Conservation (phyloP, 306 rosid species). For the Betula pendula region DNA sequence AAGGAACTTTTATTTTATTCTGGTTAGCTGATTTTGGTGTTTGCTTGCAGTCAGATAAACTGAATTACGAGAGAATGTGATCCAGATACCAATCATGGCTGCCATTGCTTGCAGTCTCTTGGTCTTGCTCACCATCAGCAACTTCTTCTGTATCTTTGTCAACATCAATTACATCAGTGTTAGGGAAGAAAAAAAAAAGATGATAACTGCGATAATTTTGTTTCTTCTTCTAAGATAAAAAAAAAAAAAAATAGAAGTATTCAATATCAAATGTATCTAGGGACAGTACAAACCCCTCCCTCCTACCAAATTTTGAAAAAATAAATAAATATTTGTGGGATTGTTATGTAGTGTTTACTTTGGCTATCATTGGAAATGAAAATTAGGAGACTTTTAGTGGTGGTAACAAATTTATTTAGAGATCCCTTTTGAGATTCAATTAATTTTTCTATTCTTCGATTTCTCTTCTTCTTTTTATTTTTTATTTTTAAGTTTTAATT, state of each 20-base stretch:
- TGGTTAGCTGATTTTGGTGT: conserved; percentile 10
- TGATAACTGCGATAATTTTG: background rate
- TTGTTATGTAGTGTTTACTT: no score
- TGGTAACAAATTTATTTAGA: no score
- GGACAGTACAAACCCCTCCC: background rate
- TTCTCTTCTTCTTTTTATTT: no score
- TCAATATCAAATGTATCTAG: background rate
- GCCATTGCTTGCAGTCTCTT: conserved; percentile 10
- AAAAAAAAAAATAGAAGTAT: background rate
- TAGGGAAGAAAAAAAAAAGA: background rate
- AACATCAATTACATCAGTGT: background rate
- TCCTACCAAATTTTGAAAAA: no score
- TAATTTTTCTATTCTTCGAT: no score
- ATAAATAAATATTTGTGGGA: no score
- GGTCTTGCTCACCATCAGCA: conserved; percentile 9
- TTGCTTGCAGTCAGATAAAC: conserved; percentile 85
- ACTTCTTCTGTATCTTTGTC: background rate
- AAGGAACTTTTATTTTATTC: no score
- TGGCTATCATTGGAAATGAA: no score
- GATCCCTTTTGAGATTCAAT: no score
- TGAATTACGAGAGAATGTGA: conserved; percentile 82
- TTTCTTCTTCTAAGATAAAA: background rate
- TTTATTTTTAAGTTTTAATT: no score
- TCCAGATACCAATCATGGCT: background rate
- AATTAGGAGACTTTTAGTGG: no score